Evolutionary conservation across 2,329 filamentous ascomycete genomes (phyloP), one percentile per base, ranked within the genome.

Genomic region (Bipolaris victoriae): DNA sequence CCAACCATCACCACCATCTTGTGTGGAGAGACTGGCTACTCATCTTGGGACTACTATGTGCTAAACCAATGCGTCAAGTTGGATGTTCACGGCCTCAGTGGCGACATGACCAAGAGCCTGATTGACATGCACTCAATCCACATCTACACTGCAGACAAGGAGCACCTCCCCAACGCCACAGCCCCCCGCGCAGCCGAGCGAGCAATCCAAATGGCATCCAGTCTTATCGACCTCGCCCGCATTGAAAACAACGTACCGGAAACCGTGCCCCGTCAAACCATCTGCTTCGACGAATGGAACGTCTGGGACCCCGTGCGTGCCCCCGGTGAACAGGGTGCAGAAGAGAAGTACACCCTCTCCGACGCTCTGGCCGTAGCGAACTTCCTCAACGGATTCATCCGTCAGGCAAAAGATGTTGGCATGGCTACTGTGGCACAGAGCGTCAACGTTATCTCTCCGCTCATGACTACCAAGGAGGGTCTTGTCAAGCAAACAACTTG

Each of bases 221-320:
- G 82, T 0, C 79, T 92, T 2, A 91, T 92, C 63, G 89, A 92
- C 71, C 83, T 92, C 1, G 90, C 90, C 0, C 82, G 88, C 33
- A 87, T 91, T 68, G 87, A 91, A 72, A 88, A 89, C 73, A 77
- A 80, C 39, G 82, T 89, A 0, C 83, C 88, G 0, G 77, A 82
- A 0, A 78, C 80, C 0, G 84, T 88, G n/a, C 83, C 84, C 3
- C 79, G 83, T 3, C 88, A 86, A 45, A 88, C 83, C 49, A 91
- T 93, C 72, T 92, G 90, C 80, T 92, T 92, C 71, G 90, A 93
- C 71, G 90, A 92, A 76, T 92, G 90, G 90, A 93, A 92, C 72
- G 89, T 92, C 7, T 93, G 90, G 90, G 89, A 91, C 66, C 88
- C 89, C 0, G 80, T 82, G 51, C 84, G 89, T 7, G 89, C 90